Conservation (phyloP, 2,329 filamentous ascomycete species). For the Chaetomium olivaceum region DNA sequence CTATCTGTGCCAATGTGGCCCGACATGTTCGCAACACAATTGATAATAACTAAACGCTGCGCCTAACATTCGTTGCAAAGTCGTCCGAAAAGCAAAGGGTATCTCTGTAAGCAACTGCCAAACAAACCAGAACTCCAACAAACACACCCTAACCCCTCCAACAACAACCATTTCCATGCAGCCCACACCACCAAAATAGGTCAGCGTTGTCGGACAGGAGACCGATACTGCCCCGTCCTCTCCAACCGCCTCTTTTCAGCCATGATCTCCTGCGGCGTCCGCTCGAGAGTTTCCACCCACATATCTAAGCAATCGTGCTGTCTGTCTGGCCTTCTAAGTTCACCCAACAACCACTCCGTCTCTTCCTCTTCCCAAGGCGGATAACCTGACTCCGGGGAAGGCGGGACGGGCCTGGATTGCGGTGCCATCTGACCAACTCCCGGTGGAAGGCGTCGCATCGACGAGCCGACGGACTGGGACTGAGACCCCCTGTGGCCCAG, state of each 20-base stretch:
- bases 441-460: background rate
- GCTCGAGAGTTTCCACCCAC: conserved; percentile 16
- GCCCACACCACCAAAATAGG: no score
- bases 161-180: background rate
- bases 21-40: background rate
- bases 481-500: background rate
- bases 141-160: background rate
- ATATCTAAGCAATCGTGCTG: background rate
- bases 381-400: background rate
- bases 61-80: background rate
- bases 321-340: conserved; percentile 11
- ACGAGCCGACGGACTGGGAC: background rate
- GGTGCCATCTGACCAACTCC: background rate
- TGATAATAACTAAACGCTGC: background rate
- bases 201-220: background rate
- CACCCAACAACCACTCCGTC: conserved; percentile 8
- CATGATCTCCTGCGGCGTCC: conserved; percentile 9
- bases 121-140: background rate
- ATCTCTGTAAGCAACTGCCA: background rate
- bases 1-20: background rate
- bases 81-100: conserved; percentile 7
- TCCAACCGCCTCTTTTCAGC: conserved; percentile 12
- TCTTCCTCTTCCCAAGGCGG: conserved; percentile 13
- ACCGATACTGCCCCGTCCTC: conserved; percentile 6
- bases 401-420: background rate